A percentile compares a stretch with the other conserved stretches of the same genome.
Evolutionary conservation across 352 stramenopile genomes (phyloP).

Genomic region (Elongisporangium senticosum): DNA sequence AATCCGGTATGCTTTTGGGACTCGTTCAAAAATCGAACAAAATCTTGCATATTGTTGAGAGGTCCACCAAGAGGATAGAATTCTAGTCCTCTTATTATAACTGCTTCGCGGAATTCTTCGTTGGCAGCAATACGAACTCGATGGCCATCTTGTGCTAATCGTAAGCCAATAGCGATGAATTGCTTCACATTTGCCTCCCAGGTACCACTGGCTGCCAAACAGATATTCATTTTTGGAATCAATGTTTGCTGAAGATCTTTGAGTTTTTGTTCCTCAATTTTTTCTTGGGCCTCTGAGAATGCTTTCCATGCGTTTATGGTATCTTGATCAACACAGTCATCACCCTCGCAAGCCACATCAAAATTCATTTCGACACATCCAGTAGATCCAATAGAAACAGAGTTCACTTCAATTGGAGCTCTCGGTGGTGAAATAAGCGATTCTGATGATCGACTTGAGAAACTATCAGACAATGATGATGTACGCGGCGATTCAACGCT

Average conservation of each 20-base stretch:
- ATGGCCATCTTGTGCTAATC: slow-evolving; percentile 63
- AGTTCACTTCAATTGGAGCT: background rate
- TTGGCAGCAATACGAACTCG: slow-evolving; percentile 78
- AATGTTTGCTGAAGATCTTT: background rate
- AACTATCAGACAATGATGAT: background rate
- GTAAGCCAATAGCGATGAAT: slow-evolving; percentile 49
- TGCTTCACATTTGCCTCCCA: slow-evolving; percentile 55
- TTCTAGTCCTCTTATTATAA: slow-evolving; percentile 39
- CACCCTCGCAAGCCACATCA: slow-evolving; percentile 10
- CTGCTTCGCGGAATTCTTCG: slow-evolving; percentile 46
- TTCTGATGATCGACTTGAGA: background rate
- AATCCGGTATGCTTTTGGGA: slow-evolving; percentile 18
- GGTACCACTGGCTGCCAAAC: slow-evolving; percentile 33
- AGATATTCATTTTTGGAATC: slow-evolving; percentile 38
- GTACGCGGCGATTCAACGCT: background rate
- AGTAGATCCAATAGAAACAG: background rate
- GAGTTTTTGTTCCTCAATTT: background rate
- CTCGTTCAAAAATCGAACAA: slow-evolving; percentile 28
- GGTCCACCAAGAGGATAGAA: slow-evolving; percentile 38
- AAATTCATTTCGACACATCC: slow-evolving; percentile 20
- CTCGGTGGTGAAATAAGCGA: background rate
- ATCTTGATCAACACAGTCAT: slow-evolving; percentile 12
- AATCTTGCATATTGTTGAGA: slow-evolving; percentile 22
- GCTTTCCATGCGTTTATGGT: slow-evolving; percentile 19
- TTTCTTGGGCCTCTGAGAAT: slow-evolving; percentile 5